Evolutionary conservation across 139 green algal genomes (phyloP).

Genomic region (Tetraselmis striata): DNA sequence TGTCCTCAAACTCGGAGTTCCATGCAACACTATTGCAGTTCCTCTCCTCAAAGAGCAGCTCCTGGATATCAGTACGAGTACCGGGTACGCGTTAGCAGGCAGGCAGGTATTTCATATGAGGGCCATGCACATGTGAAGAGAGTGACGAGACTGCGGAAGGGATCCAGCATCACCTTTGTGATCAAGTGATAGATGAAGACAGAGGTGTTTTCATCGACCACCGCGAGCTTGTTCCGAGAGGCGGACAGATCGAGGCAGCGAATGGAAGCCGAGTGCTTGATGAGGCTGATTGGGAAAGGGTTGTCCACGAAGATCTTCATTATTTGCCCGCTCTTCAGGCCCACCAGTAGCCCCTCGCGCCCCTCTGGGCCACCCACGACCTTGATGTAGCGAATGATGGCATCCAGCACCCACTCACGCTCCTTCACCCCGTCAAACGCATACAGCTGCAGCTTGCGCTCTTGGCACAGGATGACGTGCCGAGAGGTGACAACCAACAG

Average conservation of each 20-base stretch:
- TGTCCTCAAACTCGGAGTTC: slow-evolving; percentile 79
- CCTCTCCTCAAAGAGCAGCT: slow-evolving; percentile 53
- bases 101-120: too few relatives aligned
- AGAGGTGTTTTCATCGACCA: slow-evolving; percentile 68
- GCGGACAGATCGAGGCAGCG: slow-evolving; percentile 48
- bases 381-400: slow-evolving; percentile 77
- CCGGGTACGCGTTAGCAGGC: too few relatives aligned
- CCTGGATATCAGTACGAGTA: too few relatives aligned
- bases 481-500: slow-evolving; percentile 68
- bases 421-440: slow-evolving; percentile 59
- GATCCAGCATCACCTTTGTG: slow-evolving; percentile 62
- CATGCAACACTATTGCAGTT: slow-evolving; percentile 72
- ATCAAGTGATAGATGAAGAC: slow-evolving; percentile 68
- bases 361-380: slow-evolving; percentile 52
- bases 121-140: too few relatives aligned
- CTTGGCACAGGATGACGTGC: slow-evolving; percentile 74
- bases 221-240: slow-evolving; percentile 56
- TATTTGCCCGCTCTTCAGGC: slow-evolving; percentile 57
- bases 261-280: slow-evolving; percentile 59
- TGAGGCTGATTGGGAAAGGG: slow-evolving; percentile 61
- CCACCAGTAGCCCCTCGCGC: slow-evolving; percentile 68
- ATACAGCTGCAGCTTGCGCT: slow-evolving; percentile 69
- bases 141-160: too few relatives aligned
- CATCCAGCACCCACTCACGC: slow-evolving; percentile 67
- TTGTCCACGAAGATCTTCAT: slow-evolving; percentile 77